Percentiles rank a stretch among this genome's conserved stretches.
These are phyloP conservation scores for Mycena rebaudengoi DNA, from an alignment of 768 basidiomycete genomes.

Conservation along the genomic window DNA sequence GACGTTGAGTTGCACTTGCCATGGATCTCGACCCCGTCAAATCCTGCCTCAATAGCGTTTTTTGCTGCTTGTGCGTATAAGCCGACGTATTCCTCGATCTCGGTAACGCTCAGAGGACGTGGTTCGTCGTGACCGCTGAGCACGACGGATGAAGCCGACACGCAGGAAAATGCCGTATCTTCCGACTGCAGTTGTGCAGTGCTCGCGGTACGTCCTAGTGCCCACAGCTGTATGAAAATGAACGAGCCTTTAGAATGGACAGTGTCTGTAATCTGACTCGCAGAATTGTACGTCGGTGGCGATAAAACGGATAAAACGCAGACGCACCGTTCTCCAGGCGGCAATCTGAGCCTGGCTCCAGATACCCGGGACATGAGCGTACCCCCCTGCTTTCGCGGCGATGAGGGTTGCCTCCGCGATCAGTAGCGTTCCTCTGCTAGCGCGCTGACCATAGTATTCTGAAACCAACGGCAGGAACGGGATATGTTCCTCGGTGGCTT, in stretches of 20 bases:
- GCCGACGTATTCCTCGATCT: slow-evolving; percentile 41
- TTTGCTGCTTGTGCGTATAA: too few species aligned
- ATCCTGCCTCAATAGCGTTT: too few species aligned
- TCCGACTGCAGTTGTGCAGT: slow-evolving; percentile 35
- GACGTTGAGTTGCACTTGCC: slow-evolving; percentile 9
- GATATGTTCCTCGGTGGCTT: slow-evolving; percentile 34
- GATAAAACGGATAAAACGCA: not conserved
- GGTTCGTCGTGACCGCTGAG: slow-evolving; percentile 26
- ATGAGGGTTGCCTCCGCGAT: slow-evolving; percentile 54
- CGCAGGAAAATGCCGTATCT: slow-evolving; percentile 27
- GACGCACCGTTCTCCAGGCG: slow-evolving; percentile 49
- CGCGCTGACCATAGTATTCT: slow-evolving; percentile 42
- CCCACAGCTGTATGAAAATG: slow-evolving; percentile 56
- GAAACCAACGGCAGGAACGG: slow-evolving; percentile 32
- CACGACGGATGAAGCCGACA: slow-evolving; percentile 32
- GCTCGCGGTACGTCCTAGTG: slow-evolving; percentile 47
- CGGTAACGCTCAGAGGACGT: slow-evolving; percentile 27
- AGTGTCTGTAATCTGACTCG: slow-evolving; percentile 53
- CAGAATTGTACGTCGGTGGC: too few species aligned
- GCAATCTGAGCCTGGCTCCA: slow-evolving; percentile 41
- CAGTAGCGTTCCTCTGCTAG: slow-evolving; percentile 43
- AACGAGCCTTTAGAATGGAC: slow-evolving; percentile 57
- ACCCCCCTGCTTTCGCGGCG: slow-evolving; percentile 33
- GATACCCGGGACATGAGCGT: slow-evolving; percentile 44
- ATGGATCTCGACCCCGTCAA: slow-evolving; percentile 47